Evolutionary conservation across 495 filamentous ascomycete genomes (phyloP), one percentile per base, ranked within the genome.

Genomic region (Talaromyces stipitatus): DNA sequence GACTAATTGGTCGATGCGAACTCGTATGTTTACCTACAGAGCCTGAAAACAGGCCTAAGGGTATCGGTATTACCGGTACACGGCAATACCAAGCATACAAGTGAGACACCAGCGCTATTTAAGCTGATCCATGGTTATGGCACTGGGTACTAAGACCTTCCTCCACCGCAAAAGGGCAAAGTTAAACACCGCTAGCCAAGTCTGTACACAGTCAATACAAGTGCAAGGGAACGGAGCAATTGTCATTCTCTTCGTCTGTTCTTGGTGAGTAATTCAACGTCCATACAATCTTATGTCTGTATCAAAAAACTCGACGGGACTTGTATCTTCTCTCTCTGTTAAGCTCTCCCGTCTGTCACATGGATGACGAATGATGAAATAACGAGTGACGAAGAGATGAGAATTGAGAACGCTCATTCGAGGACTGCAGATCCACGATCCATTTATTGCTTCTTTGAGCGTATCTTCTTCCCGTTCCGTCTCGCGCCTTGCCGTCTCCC

Each of bases 81-180:
- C 33, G 4, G 33, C 18, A 38, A 16, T 38, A 38, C 33, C 16
- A 33, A 7, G 12, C 30, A 7, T 33, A 33, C 30, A 33, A 14
- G 22, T n/a, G 24, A 48, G 45, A 48, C 45, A 26, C 20, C 10
- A 27, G 24, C 38, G 54, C 54, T 45, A 45, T 14, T 27, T 55
- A 28, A 45, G 32, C 38, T 27, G 54, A 55, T 55, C 54, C 54
- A 55, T 55, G 54, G 54, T 46, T 55, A 43, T 55, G 54, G 54
- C 54, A 43, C 54, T 55, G 54, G 54, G 54, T 28, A 33, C 54
- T 55, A 20, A 20, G 20, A 43, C 33, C 36, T 38, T 20, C 33
- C 36, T 41, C 36, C 54, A 22, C 36, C 24, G 38, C 54, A 16
- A 54, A 30, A 51, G 24, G 28, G 7, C 48, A 28, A 51, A 51